Evolutionary conservation across 139 green algal species (phyloP).

Genomic region (Volvox reticuliferus): DNA sequence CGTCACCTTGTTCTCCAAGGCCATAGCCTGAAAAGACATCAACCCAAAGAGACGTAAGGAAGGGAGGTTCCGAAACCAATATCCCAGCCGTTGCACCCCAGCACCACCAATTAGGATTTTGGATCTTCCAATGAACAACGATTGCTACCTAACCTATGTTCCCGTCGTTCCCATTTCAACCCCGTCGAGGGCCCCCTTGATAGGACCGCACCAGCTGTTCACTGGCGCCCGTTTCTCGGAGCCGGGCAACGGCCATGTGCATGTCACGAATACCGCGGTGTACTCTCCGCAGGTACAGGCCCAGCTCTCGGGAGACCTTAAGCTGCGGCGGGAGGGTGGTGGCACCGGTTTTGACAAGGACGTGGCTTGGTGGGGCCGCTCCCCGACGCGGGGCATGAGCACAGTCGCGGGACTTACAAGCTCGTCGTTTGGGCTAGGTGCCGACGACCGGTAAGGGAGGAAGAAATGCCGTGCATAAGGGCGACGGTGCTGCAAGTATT

Average conservation of each 20-base stretch:
- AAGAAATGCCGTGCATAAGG: constrained; percentile 61
- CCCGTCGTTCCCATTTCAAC: too few species aligned
- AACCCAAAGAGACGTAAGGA: too few species aligned
- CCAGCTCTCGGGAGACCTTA: constrained; percentile 52
- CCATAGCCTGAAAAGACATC: background rate
- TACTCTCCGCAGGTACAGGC: constrained; percentile 46
- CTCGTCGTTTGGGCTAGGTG: constrained; percentile 8
- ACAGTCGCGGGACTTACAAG: constrained; percentile 19
- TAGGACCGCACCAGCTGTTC: constrained; percentile 4
- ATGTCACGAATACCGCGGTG: constrained; percentile 46
- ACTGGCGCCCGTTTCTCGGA: constrained; percentile 7
- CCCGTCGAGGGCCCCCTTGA: too few species aligned
- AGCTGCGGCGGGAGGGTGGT: background rate
- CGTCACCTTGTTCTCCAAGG: background rate
- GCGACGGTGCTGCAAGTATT: constrained; percentile 54
- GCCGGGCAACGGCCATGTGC: background rate
- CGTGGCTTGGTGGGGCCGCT: constrained; percentile 5
- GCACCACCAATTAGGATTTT: too few species aligned
- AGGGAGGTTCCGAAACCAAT: too few species aligned
- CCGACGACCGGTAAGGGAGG: constrained; percentile 39
- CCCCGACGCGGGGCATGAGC: too few species aligned
- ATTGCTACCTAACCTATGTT: too few species aligned
- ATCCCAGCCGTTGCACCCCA: too few species aligned
- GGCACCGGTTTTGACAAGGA: background rate
- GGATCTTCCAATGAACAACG: too few species aligned